Conservation (phyloP, 495 filamentous ascomycete genomes). For the Trichocladium uniseriatum region DNA sequence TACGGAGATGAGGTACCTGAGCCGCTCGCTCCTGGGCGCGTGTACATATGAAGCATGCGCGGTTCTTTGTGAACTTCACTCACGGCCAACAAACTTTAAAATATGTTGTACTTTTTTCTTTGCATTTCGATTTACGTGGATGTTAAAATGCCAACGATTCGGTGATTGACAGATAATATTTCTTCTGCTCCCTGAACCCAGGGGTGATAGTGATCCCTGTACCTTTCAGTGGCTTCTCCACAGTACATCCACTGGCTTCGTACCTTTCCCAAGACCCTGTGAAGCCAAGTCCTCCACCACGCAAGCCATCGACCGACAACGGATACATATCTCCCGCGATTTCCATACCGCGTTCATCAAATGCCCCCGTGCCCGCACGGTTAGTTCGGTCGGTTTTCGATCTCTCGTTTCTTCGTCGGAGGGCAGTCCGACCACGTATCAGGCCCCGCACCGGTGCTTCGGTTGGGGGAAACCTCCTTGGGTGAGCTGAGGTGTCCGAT, state of each 20-base stretch:
- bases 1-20: too few species aligned
- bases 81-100: too few species aligned
- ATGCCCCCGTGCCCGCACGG: background rate
- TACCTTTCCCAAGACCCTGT: background rate
- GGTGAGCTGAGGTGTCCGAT: constrained; percentile 3
- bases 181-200: too few species aligned
- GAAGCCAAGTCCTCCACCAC: background rate
- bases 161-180: too few species aligned
- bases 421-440: background rate
- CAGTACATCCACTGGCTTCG: background rate
- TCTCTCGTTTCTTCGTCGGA: background rate
- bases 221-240: too few species aligned
- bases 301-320: background rate
- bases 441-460: background rate
- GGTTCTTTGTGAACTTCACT: too few species aligned
- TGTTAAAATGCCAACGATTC: too few species aligned
- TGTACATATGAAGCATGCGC: too few species aligned
- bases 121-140: too few species aligned
- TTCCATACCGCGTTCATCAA: background rate
- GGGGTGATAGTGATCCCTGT: too few species aligned
- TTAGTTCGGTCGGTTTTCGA: background rate
- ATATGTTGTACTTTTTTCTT: too few species aligned
- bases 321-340: background rate
- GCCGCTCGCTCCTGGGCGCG: too few species aligned
- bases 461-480: background rate